Evolutionary conservation across 345 rosid species (phyloP).

Genomic region (Moricandia moricandioides): DNA sequence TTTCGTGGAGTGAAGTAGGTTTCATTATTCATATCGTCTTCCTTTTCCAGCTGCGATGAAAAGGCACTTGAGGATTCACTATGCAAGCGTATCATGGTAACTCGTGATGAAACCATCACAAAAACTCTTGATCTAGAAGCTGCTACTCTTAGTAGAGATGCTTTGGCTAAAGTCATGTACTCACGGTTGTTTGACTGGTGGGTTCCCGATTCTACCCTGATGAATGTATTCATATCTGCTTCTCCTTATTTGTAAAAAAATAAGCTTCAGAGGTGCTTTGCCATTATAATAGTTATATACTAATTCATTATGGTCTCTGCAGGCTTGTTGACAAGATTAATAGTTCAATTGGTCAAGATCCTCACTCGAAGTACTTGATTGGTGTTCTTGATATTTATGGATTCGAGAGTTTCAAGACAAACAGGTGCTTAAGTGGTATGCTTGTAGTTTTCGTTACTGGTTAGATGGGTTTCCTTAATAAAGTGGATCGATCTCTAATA

Average conservation of each 20-base stretch:
- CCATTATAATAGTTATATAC: slow-evolving; percentile 9
- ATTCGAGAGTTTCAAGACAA: slow-evolving; percentile 99
- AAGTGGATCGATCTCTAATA: not conserved
- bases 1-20: slow-evolving; percentile 3
- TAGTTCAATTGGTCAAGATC: slow-evolving; percentile 92
- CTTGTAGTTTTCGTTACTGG: slow-evolving; percentile 44
- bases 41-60: slow-evolving; percentile 66
- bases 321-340: slow-evolving; percentile 96
- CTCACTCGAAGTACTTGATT: slow-evolving; percentile 73
- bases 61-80: slow-evolving; percentile 91
- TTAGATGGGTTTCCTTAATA: slow-evolving; percentile 33
- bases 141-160: slow-evolving; percentile 89
- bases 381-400: slow-evolving; percentile 99
- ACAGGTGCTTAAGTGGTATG: slow-evolving; percentile 92
- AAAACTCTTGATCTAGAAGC: slow-evolving; percentile 92
- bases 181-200: slow-evolving; percentile 96
- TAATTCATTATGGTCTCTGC: slow-evolving; percentile 33
- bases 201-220: slow-evolving; percentile 26
- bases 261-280: not conserved
- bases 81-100: slow-evolving; percentile 92
- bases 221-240: slow-evolving; percentile 5
- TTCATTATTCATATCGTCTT: slow-evolving; percentile 5
- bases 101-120: slow-evolving; percentile 96
- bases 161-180: slow-evolving; percentile 93
- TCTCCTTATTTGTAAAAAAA: not conserved